Evolutionary conservation across 306 rosid genomes (phyloP), one percentile per base, ranked within the genome.

Genomic region (Quillaja saponaria): DNA sequence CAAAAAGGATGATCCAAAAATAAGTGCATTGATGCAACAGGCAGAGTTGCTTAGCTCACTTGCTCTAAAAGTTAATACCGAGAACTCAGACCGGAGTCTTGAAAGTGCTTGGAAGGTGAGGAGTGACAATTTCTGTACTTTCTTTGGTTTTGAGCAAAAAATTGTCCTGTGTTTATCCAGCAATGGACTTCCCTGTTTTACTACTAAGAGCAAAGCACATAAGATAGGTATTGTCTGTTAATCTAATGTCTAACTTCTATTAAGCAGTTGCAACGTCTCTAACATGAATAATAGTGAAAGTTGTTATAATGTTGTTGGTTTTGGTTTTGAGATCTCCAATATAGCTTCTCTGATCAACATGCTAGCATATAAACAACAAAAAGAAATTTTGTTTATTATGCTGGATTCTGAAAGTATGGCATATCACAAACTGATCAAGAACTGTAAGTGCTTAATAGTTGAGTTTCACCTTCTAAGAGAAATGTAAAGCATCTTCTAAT

Each of bases 71-170:
- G 96, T 90, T 71, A 85, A 85, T 67, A 40, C 85, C 55, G 91
- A 94, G 69, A 94, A 83, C 68, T 75, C 87, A 79, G 96, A 90
- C 34, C 99, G 83, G 75, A 94, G 96, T 76, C 97, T 94, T 66
- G 99, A 94, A 74, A 80, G 80, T 71, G 95, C 97, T 55, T 94
- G 99, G 99, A 94, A 90, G 97, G 99, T 92, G 78, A 79, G 92
- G 56, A 51, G 41, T 35, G 51, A 59, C 52, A 35, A 51, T 58
- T 72, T 74, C 37, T 15, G 6, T 37, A 61, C 35, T 50, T 44
- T 14, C 57, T 59, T 54, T 55, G n/a, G 7, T 61, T 72, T 64
- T 25, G 44, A 61, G 35, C 47, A 49, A 10, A 33, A 20, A 61
- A 62, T 58, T 17, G 34, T 50, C 34, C 54, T 49, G 18, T 61